Evolutionary conservation across 129 eudicot species (phyloP).

Genomic region (Saussurea involucrata): DNA sequence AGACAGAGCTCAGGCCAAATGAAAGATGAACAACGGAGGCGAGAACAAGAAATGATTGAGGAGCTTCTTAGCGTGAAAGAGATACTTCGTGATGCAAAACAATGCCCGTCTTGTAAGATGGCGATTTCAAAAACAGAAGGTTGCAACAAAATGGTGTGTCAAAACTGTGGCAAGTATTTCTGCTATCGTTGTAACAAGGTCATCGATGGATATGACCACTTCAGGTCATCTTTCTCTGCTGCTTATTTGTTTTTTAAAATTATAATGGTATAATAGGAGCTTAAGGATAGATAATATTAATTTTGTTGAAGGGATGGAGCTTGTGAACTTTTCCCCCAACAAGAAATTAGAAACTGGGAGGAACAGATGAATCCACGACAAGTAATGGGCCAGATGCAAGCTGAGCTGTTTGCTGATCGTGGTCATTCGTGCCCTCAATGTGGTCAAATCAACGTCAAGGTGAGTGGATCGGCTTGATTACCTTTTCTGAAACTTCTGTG

Average conservation of each 20-base stretch:
- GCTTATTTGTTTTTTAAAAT: neutral
- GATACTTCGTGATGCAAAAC: conserved; percentile 67
- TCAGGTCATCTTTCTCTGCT: conserved; percentile 42
- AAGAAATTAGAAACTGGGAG: conserved; percentile 64
- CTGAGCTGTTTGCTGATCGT: conserved; percentile 30
- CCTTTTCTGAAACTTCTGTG: neutral
- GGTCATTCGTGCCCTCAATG: conserved; percentile 77
- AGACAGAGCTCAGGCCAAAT: conserved; percentile 42
- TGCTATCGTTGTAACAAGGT: conserved; percentile 77
- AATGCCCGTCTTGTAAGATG: conserved; percentile 90
- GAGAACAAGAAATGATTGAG: conserved; percentile 65
- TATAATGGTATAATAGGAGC: neutral
- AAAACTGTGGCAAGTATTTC: conserved; percentile 64
- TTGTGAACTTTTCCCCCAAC: conserved; percentile 76
- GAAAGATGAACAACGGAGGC: conserved; percentile 45
- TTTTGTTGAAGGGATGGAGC: conserved; percentile 45
- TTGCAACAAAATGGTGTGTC: conserved; percentile 85
- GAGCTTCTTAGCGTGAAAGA: conserved; percentile 76
- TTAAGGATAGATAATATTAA: neutral
- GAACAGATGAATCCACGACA: conserved; percentile 51
- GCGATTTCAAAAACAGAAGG: conserved; percentile 92
- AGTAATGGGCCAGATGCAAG: conserved; percentile 48
- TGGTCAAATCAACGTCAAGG: conserved; percentile 64
- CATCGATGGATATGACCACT: conserved; percentile 84
- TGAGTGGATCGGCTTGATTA: conserved; percentile 12